A percentile compares a stretch with the other conserved stretches of the same genome.
Conservation (phyloP, 2,329 filamentous ascomycete species). For the Neurospora sp. region DNA sequence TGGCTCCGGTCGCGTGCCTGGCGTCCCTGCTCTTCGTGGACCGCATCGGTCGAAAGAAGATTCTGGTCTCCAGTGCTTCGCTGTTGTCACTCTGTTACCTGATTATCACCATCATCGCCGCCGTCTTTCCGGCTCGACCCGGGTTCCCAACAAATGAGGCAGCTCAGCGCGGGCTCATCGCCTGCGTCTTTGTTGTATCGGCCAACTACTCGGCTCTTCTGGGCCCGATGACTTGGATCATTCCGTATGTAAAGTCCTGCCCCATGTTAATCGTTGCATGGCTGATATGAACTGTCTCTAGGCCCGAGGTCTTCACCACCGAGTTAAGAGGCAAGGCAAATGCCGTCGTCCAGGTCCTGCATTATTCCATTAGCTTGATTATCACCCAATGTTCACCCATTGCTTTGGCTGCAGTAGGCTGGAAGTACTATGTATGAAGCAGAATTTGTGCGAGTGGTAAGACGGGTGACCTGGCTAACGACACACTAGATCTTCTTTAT, state of each 20-base stretch:
- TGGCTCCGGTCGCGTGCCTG: conserved; percentile 28
- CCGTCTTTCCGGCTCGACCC: conserved; percentile 26
- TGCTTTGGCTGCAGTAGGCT: conserved; percentile 27
- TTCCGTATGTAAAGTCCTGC: conserved; percentile 23
- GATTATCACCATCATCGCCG: conserved; percentile 30
- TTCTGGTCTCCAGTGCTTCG: conserved; percentile 26
- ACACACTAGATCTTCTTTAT: conserved; percentile 27
- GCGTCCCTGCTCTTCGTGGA: conserved; percentile 30
- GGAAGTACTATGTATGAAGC: conserved; percentile 29
- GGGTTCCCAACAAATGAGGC: conserved; percentile 27
- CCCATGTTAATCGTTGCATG: neutral
- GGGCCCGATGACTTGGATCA: conserved; percentile 33
- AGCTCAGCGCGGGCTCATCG: conserved; percentile 29
- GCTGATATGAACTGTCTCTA: conserved; percentile 4
- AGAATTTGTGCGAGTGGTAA: neutral
- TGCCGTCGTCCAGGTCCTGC: conserved; percentile 30
- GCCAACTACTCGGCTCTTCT: conserved; percentile 28
- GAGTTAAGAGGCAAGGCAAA: conserved; percentile 32
- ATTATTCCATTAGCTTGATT: conserved; percentile 30
- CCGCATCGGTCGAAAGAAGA: conserved; percentile 26
- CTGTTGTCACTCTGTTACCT: conserved; percentile 27
- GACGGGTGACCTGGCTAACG: accelerated
- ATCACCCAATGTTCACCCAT: conserved; percentile 33
- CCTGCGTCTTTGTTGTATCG: conserved; percentile 31
- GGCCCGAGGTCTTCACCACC: conserved; percentile 31